Base-by-base conservation (phyloP, 176 grass and related monocot species). In the Zea luxurians region DNA sequence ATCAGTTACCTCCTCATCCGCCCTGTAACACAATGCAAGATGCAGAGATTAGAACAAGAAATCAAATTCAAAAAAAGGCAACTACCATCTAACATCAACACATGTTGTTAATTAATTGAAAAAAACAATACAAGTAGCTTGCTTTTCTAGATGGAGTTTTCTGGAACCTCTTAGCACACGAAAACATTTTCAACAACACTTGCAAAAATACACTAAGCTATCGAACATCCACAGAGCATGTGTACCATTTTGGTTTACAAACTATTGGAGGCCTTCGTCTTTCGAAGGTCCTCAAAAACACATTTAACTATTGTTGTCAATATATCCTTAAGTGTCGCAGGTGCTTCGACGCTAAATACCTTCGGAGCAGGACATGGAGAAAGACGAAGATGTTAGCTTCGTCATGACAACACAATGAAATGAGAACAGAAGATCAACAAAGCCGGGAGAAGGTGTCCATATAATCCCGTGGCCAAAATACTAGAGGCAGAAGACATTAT, bases 1-100 rank as follows among this genome's bases (percentile, higher is more conserved):
- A 61, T 97, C 87, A 58, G 86, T 70, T 72, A 84, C 70, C 66
- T 97, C 93, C 90, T 97, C 93, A 42, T 97, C 93, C 8, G 87
- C 70, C 93, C 93, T 97, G 87, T 74, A 71, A 83, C 76, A 78
- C 66, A 73, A 66, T 49, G 7, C 42, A 66, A 10, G 57, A 20
- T 65, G 7, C 18, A 59, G 8, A 79, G 9, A 79, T 58, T 58
- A 37, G 47, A 58, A 57, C 18, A 64, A 63, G 10, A 64, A 83
- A 34, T 43, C 16, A 3, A 46, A 41, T 62, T 77, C 43, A 83
- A 15, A 41, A 66, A 66, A 8, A 37, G 2, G 34, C 61, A 64
- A 64, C 34, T 38, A 15, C 12, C 37, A 73, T 13, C 48, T 66
- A 64, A 37, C 48, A 58, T 16, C 68, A 48, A 63, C 4, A 58